phyloP scores from a whole-genome alignment of 1,284 basidiomycete species.

The Sanghuangporus baumii region DNA sequence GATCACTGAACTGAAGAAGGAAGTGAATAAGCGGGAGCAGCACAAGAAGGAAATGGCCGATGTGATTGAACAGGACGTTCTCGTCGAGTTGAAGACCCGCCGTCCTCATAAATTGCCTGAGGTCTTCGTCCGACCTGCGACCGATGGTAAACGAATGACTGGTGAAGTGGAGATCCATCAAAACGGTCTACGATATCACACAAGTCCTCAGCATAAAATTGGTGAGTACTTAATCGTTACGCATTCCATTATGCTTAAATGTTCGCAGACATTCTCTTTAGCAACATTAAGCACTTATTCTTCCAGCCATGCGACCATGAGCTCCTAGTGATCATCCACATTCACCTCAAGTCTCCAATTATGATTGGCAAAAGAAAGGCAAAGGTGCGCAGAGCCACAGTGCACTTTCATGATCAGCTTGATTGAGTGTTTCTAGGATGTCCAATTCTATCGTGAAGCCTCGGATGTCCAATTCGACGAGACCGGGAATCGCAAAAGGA shows the following conservation, averaged over 20 bases:
- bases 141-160: constrained; percentile 89
- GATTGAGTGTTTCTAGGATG: constrained; percentile 52
- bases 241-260: constrained; percentile 9
- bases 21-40: constrained; percentile 94
- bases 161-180: constrained; percentile 98
- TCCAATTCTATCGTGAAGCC: constrained; percentile 98
- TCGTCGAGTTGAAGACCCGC: constrained; percentile 83
- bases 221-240: constrained; percentile 43
- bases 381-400: constrained; percentile 45
- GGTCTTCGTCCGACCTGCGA: constrained; percentile 89
- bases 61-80: constrained; percentile 90
- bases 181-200: constrained; percentile 93
- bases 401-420: neutral
- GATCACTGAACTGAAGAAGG: constrained; percentile 95
- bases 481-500: constrained; percentile 97
- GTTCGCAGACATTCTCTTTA: constrained; percentile 81
- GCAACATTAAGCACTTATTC: constrained; percentile 97
- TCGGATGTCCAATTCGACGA: constrained; percentile 98
- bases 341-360: constrained; percentile 94
- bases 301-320: constrained; percentile 99
- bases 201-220: constrained; percentile 79
- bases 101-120: constrained; percentile 83
- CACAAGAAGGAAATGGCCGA: constrained; percentile 99
- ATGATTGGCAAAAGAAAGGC: constrained; percentile 99
- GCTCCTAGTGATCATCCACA: constrained; percentile 89